phyloP scores from a whole-genome alignment of 495 filamentous ascomycete genomes.

The Penicillium canescens region DNA sequence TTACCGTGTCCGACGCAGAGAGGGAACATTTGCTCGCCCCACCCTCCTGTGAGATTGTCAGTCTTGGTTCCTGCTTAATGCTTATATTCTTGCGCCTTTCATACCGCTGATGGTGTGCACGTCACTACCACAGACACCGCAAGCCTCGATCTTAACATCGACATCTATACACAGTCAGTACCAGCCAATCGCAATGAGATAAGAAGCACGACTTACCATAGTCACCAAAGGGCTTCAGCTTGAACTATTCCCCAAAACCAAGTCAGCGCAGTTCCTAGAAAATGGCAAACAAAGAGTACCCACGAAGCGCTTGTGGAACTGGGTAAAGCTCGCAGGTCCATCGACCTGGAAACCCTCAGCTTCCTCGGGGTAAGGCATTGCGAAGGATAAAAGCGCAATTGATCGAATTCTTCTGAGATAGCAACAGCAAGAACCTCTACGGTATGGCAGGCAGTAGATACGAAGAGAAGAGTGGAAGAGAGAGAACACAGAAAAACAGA shows the following conservation, averaged over 20 bases:
- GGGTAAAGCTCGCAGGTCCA: conserved; percentile 56
- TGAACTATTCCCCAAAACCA: conserved; percentile 51
- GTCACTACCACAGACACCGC: conserved; percentile 79
- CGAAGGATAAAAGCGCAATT: conserved; percentile 14
- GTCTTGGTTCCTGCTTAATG: background rate
- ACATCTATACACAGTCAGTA: conserved; percentile 49
- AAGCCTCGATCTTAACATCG: conserved; percentile 70
- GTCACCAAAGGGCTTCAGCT: conserved; percentile 74
- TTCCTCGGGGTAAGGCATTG: conserved; percentile 77
- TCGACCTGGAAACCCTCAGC: conserved; percentile 75
- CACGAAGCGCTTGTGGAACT: conserved; percentile 67
- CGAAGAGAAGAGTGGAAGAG: background rate
- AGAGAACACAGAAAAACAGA: background rate
- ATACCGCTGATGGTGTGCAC: conserved; percentile 70
- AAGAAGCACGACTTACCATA: conserved; percentile 36
- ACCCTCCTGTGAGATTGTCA: conserved; percentile 51
- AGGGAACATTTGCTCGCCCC: conserved; percentile 69
- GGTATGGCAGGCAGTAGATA: background rate
- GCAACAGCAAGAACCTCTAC: background rate
- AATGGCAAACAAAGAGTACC: conserved; percentile 13
- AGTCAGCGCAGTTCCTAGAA: background rate
- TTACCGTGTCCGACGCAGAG: conserved; percentile 68
- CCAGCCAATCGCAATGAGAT: background rate
- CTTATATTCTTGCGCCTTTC: background rate
- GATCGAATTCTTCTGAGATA: background rate